These are phyloP conservation scores for Cyberlindnera maclurae DNA, from an alignment of 805 yeast species.

Conservation along the genomic window DNA sequence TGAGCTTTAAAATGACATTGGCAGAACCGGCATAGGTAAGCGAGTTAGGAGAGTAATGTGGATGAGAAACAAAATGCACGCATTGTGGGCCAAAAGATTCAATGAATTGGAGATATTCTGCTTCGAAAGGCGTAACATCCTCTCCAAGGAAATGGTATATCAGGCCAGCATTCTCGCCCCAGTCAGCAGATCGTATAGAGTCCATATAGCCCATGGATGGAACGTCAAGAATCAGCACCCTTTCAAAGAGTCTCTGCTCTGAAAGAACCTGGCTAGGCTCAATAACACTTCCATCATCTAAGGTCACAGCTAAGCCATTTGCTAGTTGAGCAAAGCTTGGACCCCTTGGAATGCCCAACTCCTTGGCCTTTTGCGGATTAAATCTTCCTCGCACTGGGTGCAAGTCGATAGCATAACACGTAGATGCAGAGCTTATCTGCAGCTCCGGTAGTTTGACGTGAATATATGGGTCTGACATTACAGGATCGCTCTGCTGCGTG, in stretches of 20 bases:
- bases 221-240: conserved; percentile 64
- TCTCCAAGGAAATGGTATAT: conserved; percentile 78
- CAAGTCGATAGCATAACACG: conserved; percentile 64
- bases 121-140: conserved; percentile 40
- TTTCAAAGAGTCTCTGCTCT: conserved; percentile 47
- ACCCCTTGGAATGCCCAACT: conserved; percentile 65
- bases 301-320: conserved; percentile 47
- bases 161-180: conserved; percentile 34
- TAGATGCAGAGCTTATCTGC: conserved; percentile 28
- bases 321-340: conserved; percentile 51
- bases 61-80: conserved; percentile 70
- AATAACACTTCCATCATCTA: conserved; percentile 52
- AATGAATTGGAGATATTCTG: conserved; percentile 43
- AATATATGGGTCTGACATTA: conserved; percentile 26
- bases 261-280: conserved; percentile 69
- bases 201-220: conserved; percentile 46
- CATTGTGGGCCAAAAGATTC: conserved; percentile 43
- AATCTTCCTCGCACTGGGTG: conserved; percentile 74
- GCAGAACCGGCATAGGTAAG: conserved; percentile 54
- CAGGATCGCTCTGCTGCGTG: conserved; percentile 27
- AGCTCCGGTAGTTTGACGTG: conserved; percentile 30
- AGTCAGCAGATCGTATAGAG: conserved; percentile 25
- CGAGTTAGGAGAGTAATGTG: conserved; percentile 51
- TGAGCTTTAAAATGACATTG: conserved; percentile 46
- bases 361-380: conserved; percentile 53